Base-by-base conservation (phyloP, 768 basidiomycete species). In the Lactarius tabidus region DNA sequence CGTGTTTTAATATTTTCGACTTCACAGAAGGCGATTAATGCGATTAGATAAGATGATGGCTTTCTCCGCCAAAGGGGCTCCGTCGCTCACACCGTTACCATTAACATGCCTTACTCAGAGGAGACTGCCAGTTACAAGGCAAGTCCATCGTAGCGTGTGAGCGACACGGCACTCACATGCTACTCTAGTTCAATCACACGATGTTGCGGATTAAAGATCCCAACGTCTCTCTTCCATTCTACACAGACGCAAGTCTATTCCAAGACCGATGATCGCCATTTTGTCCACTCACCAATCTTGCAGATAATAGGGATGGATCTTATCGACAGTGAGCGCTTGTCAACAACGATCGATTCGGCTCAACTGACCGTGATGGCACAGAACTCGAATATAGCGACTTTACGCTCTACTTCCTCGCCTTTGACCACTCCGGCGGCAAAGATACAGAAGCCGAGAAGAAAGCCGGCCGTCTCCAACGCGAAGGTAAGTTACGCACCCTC, bases 121-220 rank as follows among this genome's bases (percentile, higher is more conserved):
- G 69, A 69, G 51, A 69, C 69, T 3, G 63, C 69, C 6, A 62
- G 60, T 35, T 69, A 64, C 38, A 69, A 55, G 62, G 68, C 57
- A 28, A 51, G 43, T 35, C 43, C 38, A 38, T 20, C 15, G 43
- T 29, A 6, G 26, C 18, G 1, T n/a, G n/a, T 12, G 29, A n/a
- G 12, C 2, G 51, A 39, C 45, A 14, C 31, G 35, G 18, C 5
- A 2, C 33, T 60, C 31, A 51, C 17, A 3, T 51, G 4, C 14
- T 51, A 6, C 14, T 35, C 18, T 17, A 90, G 88, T 86, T 90
- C 77, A 91, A 93, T 73, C 91, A 94, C 75, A 91, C 89, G 23
- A 93, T 93, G 93, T 75, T 95, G 71, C 84, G 94, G 70, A 81
- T 96, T 74, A 95, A 88, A 79, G 93, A 96, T 74, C 89, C 93